phyloP scores from a whole-genome alignment of 306 rosid species.

The Albizia julibrissin region DNA sequence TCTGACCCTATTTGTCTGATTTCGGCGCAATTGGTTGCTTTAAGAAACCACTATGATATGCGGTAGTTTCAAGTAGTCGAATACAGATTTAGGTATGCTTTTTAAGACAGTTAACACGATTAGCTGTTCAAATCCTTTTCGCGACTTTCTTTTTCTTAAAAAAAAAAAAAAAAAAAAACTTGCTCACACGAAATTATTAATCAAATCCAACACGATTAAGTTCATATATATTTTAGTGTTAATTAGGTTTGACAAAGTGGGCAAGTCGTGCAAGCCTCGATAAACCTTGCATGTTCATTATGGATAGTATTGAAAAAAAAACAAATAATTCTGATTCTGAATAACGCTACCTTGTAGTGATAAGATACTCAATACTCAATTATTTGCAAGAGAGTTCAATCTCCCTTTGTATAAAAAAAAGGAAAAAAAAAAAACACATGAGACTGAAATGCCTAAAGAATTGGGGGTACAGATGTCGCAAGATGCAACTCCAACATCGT shows the following conservation, averaged over 20 bases:
- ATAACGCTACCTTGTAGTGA: not conserved
- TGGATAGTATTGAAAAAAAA: not conserved
- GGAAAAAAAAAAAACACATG: too few species aligned
- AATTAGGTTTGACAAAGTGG: not conserved
- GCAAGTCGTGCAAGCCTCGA: not conserved
- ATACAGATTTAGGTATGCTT: not conserved
- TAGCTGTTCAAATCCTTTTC: not conserved
- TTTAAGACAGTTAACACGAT: not conserved
- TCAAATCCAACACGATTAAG: not conserved
- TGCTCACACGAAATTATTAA: not conserved
- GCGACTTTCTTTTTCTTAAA: too few species aligned
- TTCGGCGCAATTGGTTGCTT: too few species aligned
- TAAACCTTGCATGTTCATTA: not conserved
- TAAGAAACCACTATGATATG: too few species aligned
- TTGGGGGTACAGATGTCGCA: not conserved
- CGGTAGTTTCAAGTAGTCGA: not conserved
- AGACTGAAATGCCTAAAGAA: not conserved
- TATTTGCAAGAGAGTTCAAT: not conserved
- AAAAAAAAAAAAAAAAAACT: not conserved
- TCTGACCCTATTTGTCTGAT: not conserved
- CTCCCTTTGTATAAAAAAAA: not conserved
- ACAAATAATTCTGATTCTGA: not conserved
- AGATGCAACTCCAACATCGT: not conserved
- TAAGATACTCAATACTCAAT: not conserved
- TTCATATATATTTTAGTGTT: not conserved